Evolutionary conservation across 768 basidiomycete species (phyloP).

Genomic region (Tricholoma hemisulphureum): DNA sequence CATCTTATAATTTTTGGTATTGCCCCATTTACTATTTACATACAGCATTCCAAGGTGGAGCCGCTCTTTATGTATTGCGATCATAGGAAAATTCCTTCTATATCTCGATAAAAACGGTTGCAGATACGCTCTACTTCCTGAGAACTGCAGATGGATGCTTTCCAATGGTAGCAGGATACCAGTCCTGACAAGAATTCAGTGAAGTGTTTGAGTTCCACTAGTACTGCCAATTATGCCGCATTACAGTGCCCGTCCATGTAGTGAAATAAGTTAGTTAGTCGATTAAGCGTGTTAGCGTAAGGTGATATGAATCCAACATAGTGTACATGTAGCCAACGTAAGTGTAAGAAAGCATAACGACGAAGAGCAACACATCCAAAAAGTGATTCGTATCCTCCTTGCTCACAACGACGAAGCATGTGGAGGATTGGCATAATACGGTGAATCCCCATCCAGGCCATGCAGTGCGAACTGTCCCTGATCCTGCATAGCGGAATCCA

Average conservation of each 20-base stretch:
- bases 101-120: too few species aligned
- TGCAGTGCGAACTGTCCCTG: conserved; percentile 18
- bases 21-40: too few species aligned
- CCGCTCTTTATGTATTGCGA: too few species aligned
- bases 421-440: conserved; percentile 14
- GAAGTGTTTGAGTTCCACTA: not conserved
- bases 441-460: conserved; percentile 11
- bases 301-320: not conserved
- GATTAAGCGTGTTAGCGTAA: not conserved
- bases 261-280: not conserved
- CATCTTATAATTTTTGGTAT: too few species aligned
- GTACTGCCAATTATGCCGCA: not conserved
- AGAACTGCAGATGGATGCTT: too few species aligned
- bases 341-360: not conserved
- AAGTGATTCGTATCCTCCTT: not conserved
- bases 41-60: too few species aligned
- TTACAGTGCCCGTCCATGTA: too few species aligned
- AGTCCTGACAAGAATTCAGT: not conserved
- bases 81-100: too few species aligned
- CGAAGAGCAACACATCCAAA: not conserved
- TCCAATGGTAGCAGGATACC: too few species aligned
- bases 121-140: too few species aligned
- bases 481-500: conserved; percentile 12
- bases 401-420: conserved; percentile 12
- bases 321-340: not conserved